Percentiles rank a stretch among this genome's conserved stretches.
These are phyloP conservation scores for Pisolithus thermaeus DNA, from an alignment of 1,284 basidiomycete species.

Conservation along the genomic window DNA sequence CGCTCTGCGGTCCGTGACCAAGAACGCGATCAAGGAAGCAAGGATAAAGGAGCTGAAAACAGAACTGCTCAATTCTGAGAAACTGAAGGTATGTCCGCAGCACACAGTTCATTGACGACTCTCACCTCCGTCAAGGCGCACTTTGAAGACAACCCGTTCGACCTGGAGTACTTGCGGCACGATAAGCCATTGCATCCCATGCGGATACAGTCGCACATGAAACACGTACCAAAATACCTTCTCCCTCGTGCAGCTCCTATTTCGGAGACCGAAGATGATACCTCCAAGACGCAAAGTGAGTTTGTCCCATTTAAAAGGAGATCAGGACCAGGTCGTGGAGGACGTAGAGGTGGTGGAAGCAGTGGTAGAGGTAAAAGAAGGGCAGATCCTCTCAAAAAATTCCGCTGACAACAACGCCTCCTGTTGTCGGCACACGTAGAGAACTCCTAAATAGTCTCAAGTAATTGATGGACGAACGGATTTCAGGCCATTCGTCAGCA, in stretches of 20 bases:
- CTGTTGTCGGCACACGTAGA: too few species aligned
- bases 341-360: conserved; percentile 36
- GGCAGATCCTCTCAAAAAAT: conserved; percentile 35
- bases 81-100: conserved; percentile 73
- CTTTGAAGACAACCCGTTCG: conserved; percentile 96
- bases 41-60: conserved; percentile 90
- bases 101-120: neutral
- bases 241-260: conserved; percentile 77
- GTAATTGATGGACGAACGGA: too few species aligned
- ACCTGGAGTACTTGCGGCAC: conserved; percentile 90
- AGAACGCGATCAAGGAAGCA: conserved; percentile 84
- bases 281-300: conserved; percentile 30
- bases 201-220: conserved; percentile 88
- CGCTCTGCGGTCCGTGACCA: conserved; percentile 85
- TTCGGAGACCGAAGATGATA: conserved; percentile 23
- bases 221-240: conserved; percentile 92
- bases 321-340: conserved; percentile 42
- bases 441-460: too few species aligned
- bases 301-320: conserved; percentile 73
- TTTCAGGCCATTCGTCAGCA: too few species aligned
- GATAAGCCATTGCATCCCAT: conserved; percentile 91
- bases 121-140: conserved; percentile 63
- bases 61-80: conserved; percentile 93
- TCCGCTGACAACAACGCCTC: too few species aligned
- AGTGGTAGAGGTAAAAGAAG: conserved; percentile 52